Conservation (phyloP, 768 basidiomycete species). For the Suillus spraguei region DNA sequence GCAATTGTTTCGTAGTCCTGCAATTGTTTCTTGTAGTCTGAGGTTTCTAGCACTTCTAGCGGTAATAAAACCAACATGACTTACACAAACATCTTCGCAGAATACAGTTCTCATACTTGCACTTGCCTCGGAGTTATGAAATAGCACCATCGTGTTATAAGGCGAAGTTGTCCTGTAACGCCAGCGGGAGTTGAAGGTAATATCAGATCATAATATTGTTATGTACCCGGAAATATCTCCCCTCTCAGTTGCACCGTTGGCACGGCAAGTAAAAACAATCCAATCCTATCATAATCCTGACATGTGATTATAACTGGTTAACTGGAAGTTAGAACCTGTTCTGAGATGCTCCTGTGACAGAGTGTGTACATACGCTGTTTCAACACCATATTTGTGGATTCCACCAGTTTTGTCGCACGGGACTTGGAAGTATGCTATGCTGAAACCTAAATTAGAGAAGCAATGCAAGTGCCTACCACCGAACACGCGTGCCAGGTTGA, state of each 20-base stretch:
- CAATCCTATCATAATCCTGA: slow-evolving; percentile 34
- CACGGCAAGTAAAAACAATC: slow-evolving; percentile 38
- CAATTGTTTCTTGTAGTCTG: neutral
- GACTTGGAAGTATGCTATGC: slow-evolving; percentile 45
- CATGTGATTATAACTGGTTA: neutral
- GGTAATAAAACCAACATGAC: neutral
- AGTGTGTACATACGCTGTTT: slow-evolving; percentile 36
- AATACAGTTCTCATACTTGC: neutral
- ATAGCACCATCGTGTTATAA: neutral
- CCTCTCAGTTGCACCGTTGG: slow-evolving; percentile 40
- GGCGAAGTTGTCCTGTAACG: neutral
- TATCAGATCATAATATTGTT: neutral
- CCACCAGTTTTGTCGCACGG: slow-evolving; percentile 41
- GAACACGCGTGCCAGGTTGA: slow-evolving; percentile 42
- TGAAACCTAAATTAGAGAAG: slow-evolving; percentile 30
- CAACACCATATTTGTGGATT: slow-evolving; percentile 38
- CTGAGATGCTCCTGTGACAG: neutral
- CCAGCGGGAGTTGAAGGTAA: neutral
- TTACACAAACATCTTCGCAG: neutral
- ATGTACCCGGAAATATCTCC: slow-evolving; percentile 35
- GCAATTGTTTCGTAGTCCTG: too few relatives aligned
- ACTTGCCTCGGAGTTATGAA: neutral
- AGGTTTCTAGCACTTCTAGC: neutral
- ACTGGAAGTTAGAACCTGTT: too few relatives aligned
- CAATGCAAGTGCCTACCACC: slow-evolving; percentile 24